A percentile compares a stretch with the other conserved stretches of the same genome.
Evolutionary conservation across 371 early-diverging fungal genomes (phyloP).

Genomic region (Mucor lusitanicus): DNA sequence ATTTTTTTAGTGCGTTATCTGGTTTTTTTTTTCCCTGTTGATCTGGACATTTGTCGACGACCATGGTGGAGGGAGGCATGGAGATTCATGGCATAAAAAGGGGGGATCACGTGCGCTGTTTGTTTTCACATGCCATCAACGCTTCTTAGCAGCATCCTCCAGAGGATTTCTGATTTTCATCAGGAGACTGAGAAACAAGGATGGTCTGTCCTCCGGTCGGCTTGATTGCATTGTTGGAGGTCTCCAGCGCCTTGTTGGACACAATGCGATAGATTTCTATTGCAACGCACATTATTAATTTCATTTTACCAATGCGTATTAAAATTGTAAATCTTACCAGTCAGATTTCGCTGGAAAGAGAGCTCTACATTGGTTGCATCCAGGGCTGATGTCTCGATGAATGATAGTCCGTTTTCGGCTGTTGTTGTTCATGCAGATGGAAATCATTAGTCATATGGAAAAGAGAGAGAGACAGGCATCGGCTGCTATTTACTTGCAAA

Average conservation of each 20-base stretch:
- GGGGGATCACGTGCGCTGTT: not conserved
- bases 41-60: too few relatives aligned
- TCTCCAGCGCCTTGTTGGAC: slow-evolving; percentile 90
- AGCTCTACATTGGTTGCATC: slow-evolving; percentile 88
- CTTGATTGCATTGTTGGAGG: slow-evolving; percentile 65
- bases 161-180: slow-evolving; percentile 59
- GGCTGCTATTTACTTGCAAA: slow-evolving; percentile 42
- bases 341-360: slow-evolving; percentile 26
- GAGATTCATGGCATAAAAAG: not conserved
- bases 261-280: slow-evolving; percentile 90
- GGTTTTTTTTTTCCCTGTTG: not conserved
- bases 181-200: slow-evolving; percentile 67
- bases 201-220: slow-evolving; percentile 80
- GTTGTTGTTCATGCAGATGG: slow-evolving; percentile 16
- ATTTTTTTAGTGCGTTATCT: not conserved
- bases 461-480: not conserved
- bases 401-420: slow-evolving; percentile 84
- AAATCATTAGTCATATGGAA: not conserved
- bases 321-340: slow-evolving; percentile 15
- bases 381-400: slow-evolving; percentile 92
- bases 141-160: slow-evolving; percentile 75
- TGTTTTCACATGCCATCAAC: not conserved
- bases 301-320: not conserved
- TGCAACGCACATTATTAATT: not conserved
- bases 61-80: too few relatives aligned